phyloP scores from a whole-genome alignment of 1,284 basidiomycete genomes.

The Puccinia coronata region DNA sequence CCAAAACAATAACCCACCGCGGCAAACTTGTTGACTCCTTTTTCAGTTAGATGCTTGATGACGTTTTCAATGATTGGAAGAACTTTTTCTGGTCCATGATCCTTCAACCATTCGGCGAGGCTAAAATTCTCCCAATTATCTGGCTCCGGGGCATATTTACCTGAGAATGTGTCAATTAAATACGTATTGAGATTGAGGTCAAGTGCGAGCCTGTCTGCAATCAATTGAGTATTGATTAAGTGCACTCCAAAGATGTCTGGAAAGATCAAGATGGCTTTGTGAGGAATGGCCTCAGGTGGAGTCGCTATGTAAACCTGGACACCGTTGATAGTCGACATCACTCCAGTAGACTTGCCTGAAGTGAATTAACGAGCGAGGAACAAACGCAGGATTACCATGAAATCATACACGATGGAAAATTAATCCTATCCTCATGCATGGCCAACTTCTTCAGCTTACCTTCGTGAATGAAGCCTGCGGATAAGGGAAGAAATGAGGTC shows the following conservation, averaged over 20 bases:
- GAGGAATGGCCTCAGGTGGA: constrained; percentile 10
- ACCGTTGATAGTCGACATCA: not conserved
- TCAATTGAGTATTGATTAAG: constrained; percentile 24
- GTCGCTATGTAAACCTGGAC: constrained; percentile 36
- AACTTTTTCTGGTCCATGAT: not conserved
- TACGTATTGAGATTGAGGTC: constrained; percentile 11
- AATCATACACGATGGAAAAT: not conserved
- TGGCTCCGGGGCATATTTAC: not conserved
- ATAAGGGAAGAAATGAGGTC: not conserved
- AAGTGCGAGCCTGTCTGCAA: constrained; percentile 24
- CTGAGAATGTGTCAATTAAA: constrained; percentile 39
- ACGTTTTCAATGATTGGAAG: constrained; percentile 23
- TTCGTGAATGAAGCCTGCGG: constrained; percentile 36
- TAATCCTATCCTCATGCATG: too few relatives aligned
- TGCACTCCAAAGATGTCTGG: constrained; percentile 39
- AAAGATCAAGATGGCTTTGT: constrained; percentile 35
- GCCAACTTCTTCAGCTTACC: not conserved
- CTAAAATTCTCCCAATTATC: not conserved
- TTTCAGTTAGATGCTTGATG: constrained; percentile 18
- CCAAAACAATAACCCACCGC: constrained; percentile 39
- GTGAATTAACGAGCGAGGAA: not conserved
- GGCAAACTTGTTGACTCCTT: constrained; percentile 15
- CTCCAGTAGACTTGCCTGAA: constrained; percentile 27
- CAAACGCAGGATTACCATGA: not conserved
- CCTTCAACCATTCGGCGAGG: not conserved